Evolutionary conservation across 2,329 filamentous ascomycete species (phyloP), one percentile per base, ranked within the genome.

Genomic region (Penicillium rolfsii): DNA sequence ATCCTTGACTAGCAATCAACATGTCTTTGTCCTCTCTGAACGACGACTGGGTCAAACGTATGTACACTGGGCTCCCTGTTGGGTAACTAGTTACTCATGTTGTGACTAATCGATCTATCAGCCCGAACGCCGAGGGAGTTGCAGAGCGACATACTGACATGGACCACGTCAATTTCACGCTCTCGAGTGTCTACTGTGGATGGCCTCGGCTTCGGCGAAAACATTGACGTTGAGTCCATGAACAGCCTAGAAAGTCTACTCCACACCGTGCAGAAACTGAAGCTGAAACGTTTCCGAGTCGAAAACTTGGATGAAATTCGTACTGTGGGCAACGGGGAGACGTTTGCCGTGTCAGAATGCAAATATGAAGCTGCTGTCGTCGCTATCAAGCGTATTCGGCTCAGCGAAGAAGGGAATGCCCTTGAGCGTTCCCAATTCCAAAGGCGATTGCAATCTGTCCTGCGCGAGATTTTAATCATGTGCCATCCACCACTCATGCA

Each of bases 391-490:
- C 61, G 58, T 11, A 63, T 63, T 45, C 61, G 52, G 38, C 33
- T 63, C 1, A 38, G 52, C 19, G 58, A 50, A 30, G 52, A 62
- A 30, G 33, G 54, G 8, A 35, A 40, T 35, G 9, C 19, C 8
- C 60, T 45, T 2, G 57, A 64, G 24, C 56, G 35, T 43, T 46
- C 53, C 14, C 33, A 61, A 35, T 64, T 64, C 19, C 63, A 61
- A 40, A 50, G 63, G 16, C 57, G 63, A 14, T 33, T 65, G n/a
- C 59, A 59, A 14, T 64, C 64, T 19, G 63, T 68, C 22, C 40
- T 68, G 22, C 63, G 61, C 19, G 68, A 70, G 40, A 46, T 68
- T 16, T 46, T 64, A 41, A 64, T 64, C 22, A 59, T 70, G 57
- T 62, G 62, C 28, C 63, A 70, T 53, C 57, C 64, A 16, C 61